Percentiles rank a stretch among this genome's conserved stretches.
Evolutionary conservation across 2,329 filamentous ascomycete genomes (phyloP).

Genomic region (Phialophora macrospora): DNA sequence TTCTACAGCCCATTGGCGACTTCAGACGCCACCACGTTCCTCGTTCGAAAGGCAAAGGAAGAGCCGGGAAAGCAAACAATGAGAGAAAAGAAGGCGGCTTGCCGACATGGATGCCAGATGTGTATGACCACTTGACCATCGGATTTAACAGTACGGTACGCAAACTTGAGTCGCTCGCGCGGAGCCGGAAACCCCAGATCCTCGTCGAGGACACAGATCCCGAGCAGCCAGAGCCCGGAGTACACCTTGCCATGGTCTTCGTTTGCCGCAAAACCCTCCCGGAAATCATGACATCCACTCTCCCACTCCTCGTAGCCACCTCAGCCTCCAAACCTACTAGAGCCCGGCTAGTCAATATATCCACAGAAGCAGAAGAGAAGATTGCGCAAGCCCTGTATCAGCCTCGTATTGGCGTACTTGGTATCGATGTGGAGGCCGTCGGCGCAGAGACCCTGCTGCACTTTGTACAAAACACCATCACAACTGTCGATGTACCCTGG

Average conservation of each 20-base stretch:
- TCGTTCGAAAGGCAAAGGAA: slow-evolving; percentile 46
- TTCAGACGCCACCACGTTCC: slow-evolving; percentile 45
- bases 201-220: slow-evolving; percentile 15
- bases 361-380: slow-evolving; percentile 29
- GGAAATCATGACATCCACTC: slow-evolving; percentile 31
- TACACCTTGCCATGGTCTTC: slow-evolving; percentile 31
- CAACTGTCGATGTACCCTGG: slow-evolving; percentile 32
- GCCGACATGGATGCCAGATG: slow-evolving; percentile 36
- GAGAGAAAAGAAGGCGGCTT: slow-evolving; percentile 32
- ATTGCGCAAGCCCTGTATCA: slow-evolving; percentile 32
- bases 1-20: slow-evolving; percentile 46
- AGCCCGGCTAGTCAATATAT: slow-evolving; percentile 28
- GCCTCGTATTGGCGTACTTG: slow-evolving; percentile 35
- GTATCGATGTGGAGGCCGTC: slow-evolving; percentile 24
- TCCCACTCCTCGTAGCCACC: slow-evolving; percentile 31
- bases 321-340: slow-evolving; percentile 25
- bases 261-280: slow-evolving; percentile 32
- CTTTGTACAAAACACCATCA: slow-evolving; percentile 26
- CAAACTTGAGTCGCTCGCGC: slow-evolving; percentile 48
- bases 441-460: slow-evolving; percentile 22
- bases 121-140: slow-evolving; percentile 47
- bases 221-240: background rate
- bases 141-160: slow-evolving; percentile 54
- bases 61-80: slow-evolving; percentile 21
- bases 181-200: slow-evolving; percentile 19